Evolutionary conservation across 1,284 basidiomycete genomes (phyloP), one percentile per base, ranked within the genome.

Genomic region (Leucoagaricus sp.): DNA sequence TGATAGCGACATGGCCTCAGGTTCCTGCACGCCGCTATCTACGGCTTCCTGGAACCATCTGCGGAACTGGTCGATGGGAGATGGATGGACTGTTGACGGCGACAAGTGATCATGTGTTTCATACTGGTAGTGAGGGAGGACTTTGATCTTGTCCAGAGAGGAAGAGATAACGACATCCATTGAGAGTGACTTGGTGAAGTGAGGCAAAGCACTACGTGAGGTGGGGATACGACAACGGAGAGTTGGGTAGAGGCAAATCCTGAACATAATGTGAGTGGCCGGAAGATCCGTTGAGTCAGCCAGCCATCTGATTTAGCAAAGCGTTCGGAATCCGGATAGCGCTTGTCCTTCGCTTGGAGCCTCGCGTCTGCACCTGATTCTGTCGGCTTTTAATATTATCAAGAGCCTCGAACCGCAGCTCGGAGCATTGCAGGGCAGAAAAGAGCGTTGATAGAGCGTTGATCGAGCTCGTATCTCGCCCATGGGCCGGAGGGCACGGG

Each of bases 1-100:
- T 44, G 90, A 90, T 52, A 98, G 71, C 3, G 87, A 81, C 86
- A 97, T 91, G 7, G 91, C 87, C 71, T 97, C 95, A 25, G 94
- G 93, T 71, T 97, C 94, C 45, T 76, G 72, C 5, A 96, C 92
- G 13, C 68, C 73, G 59, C 77, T 65, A 58, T 78, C 67, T 5
- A 78, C 76, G 6, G 87, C 87, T 45, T 85, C 79, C 38, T 82
- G 82, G 73, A 98, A 92, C 94, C 94, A 98, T 34, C 72, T 63
- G 59, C 85, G 84, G 75, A 97, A 96, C 66, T 95, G 93, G 55
- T 83, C 81, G 52, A 96, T 75, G 1, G 95, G 95, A 59, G 83
- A 83, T 1, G 84, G 75, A 25, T 74, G 67, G 60, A 93, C 84
- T 29, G 76, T 76, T 21, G 71, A 55, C 0, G 86, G 84, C 0